A percentile compares a stretch with the other conserved stretches of the same genome.
Evolutionary conservation across 768 basidiomycete genomes (phyloP).

Genomic region (Hygrophorus pudorinus): DNA sequence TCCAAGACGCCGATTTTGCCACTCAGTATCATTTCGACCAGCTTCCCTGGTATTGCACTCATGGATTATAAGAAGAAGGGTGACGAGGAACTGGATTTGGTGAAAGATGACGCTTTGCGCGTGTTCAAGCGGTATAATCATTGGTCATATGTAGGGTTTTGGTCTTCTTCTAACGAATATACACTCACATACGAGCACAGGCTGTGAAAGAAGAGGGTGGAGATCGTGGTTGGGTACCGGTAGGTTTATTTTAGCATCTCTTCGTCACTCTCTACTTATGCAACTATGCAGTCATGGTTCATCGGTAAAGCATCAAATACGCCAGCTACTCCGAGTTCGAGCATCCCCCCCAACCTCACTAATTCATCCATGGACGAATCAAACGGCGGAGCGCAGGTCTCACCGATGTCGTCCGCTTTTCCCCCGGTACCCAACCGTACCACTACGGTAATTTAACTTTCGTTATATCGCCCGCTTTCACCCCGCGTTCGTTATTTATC

Average conservation of each 20-base stretch:
- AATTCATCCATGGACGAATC: conserved; percentile 25
- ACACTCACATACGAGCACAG: conserved; percentile 26
- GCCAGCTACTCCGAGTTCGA: conserved; percentile 35
- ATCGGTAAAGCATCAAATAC: conserved; percentile 70
- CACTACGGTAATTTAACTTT: background rate
- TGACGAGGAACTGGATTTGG: conserved; percentile 82
- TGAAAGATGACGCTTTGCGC: conserved; percentile 79
- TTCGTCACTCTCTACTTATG: conserved; percentile 6
- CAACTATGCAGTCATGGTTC: conserved; percentile 68
- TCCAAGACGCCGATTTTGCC: conserved; percentile 80
- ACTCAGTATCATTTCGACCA: conserved; percentile 88
- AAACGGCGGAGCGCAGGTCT: conserved; percentile 42
- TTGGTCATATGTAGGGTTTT: conserved; percentile 75
- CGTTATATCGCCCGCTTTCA: background rate
- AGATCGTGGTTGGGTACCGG: conserved; percentile 94
- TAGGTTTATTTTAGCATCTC: conserved; percentile 24
- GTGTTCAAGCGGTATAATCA: conserved; percentile 99
- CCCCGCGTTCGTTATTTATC: background rate
- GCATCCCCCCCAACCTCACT: conserved; percentile 22
- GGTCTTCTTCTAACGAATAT: conserved; percentile 6
- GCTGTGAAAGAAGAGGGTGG: conserved; percentile 91
- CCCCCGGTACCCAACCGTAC: conserved; percentile 37
- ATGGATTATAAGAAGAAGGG: conserved; percentile 97
- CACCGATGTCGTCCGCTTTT: conserved; percentile 81
- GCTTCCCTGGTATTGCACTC: conserved; percentile 90